Base-by-base conservation (phyloP, 805 yeast species). In the Ogataea salicorniae region DNA sequence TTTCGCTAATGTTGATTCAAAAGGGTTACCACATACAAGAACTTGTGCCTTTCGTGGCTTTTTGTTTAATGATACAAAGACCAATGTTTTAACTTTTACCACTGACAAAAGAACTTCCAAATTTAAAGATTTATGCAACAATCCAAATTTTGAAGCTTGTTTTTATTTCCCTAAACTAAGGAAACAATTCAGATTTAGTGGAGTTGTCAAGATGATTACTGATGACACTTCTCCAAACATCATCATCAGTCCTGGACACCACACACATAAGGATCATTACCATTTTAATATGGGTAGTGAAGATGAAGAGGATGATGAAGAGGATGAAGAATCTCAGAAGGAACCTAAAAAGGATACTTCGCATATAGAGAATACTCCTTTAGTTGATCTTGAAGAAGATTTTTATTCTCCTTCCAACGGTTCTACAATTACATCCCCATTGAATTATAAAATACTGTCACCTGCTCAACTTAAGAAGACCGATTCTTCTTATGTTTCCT, bases 11-110 rank as follows among this genome's bases (percentile, higher is more conserved):
- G 78, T 85, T 34, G 86, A 79, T 55, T 54, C 64, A 13, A 76
- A 79, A 16, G 63, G 67, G 11, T 51, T 55, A 36, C 95, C 96
- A 3, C 74, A 72, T 45, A 83, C 80, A 42, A 69, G 95, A 54
- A 83, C 94, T 0, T 77, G 87, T 50, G 79, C 87, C 5, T 79
- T 72, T 54, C 73, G 95, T 42, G 94, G 90, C 8, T 88, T 86
- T 64, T 68, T 88, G 43, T 88, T 87, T 60, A 74, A 79, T 58
- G 87, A 86, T 59, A 75, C 74, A 52, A 72, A 76, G 47, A 82
- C 84, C 23, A 87, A 85, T 58, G 78, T 84, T 13, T 63, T 87
- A 45, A 74, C 87, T 0, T 80, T 84, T 56, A 76, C 84, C 39
- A 83, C 94, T 1, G 96, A 88, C 64, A 72, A 74, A 58, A 70